Base-by-base conservation (phyloP, 208 protist species). In the Trichomonas gallinae region DNA sequence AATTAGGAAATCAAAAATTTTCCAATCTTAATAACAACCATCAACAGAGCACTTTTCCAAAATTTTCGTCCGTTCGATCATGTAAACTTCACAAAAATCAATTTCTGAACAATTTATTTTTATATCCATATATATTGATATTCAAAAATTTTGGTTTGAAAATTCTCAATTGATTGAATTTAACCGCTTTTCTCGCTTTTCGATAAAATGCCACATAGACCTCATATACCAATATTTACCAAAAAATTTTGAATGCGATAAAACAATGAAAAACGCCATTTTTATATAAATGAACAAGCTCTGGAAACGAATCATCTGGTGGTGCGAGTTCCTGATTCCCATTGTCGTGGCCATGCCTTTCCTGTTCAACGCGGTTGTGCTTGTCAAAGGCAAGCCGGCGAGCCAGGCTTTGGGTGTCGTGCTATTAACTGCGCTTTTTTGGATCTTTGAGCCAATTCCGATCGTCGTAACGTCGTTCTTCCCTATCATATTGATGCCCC, bases 391-490 rank as follows among this genome's bases (percentile, higher is more conserved):
- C 0, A 48, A 51, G 2, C 44, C 87, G 21, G 44, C 87, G n/a
- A 48, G 40, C 11, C 40, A 17, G 38, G 42, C 40, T 51, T 38
- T 93, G 1, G 87, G 87, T 26, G 81, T 97, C 45, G 21, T 48
- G 3, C 17, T 87, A 15, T 13, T 96, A 0, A 96, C 81, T 34
- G 96, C 96, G 0, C 42, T 82, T 21, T 96, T 38, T 23, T 97
- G 97, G 97, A 58, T 97, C 0, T 85, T 87, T 0, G 48, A 97
- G n/a, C 82, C 83, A 17, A 82, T 97, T 15, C 97, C 97, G 9
- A 83, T 97, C 89, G 96, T 96, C 26, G 89, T 97, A 6, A 97
- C 97, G 10, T 8, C 97, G 44, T 91, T 97, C 10, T 42, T 97
- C 36, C 96, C 97, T 15, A 36, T 97, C 13, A 9, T 97, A 34